These are phyloP conservation scores for Alloteropsis semialata DNA, from an alignment of 176 grass and related monocot genomes.

Conservation along the genomic window DNA sequence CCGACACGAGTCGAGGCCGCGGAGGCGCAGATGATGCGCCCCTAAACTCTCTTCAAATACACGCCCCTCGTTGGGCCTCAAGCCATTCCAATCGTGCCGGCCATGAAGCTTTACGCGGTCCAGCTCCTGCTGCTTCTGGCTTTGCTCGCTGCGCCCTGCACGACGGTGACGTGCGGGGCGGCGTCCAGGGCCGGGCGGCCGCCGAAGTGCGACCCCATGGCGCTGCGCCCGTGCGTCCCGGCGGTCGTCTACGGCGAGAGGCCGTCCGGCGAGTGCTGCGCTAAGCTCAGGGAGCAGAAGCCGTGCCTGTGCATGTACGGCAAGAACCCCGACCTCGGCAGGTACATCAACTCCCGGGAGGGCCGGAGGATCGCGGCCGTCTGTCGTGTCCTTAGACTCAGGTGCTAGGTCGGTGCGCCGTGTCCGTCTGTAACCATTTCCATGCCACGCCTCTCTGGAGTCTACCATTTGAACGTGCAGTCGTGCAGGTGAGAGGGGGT, in stretches of 20 bases:
- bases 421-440: background rate
- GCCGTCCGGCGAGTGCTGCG: conserved; percentile 54
- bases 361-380: conserved; percentile 51
- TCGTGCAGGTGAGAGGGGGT: no score
- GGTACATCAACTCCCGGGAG: conserved; percentile 54
- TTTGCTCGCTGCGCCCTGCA: background rate
- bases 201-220: conserved; percentile 58
- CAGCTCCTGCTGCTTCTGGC: background rate
- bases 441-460: background rate
- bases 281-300: conserved; percentile 52
- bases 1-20: background rate
- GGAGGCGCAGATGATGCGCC: background rate
- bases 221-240: conserved; percentile 44
- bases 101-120: conserved; percentile 34
- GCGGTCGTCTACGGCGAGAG: conserved; percentile 39
- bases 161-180: conserved; percentile 9
- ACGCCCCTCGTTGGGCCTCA: background rate
- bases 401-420: background rate
- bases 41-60: conserved; percentile 14
- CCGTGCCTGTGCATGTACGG: conserved; percentile 70
- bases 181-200: background rate
- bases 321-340: conserved; percentile 40
- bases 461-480: background rate
- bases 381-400: conserved; percentile 29
- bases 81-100: background rate